A percentile compares a stretch with the other conserved stretches of the same genome.
These are phyloP conservation scores for Pichia sp. DNA, from an alignment of 1,139 yeast genomes.

Conservation along the genomic window DNA sequence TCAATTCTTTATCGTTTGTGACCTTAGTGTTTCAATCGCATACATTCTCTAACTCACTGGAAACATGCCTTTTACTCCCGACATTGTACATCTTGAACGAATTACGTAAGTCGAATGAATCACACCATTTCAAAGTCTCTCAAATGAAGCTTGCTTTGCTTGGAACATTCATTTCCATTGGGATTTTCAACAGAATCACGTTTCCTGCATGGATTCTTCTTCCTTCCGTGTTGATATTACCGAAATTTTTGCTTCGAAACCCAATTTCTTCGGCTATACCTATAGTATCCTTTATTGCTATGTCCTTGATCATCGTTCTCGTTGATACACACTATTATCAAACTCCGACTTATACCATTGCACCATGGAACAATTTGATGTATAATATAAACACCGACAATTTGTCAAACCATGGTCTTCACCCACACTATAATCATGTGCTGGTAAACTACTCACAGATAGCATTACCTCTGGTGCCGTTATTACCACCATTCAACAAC, in stretches of 20 bases:
- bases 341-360: constrained; percentile 32
- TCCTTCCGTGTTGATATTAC: constrained; percentile 33
- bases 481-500: constrained; percentile 25
- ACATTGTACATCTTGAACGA: constrained; percentile 45
- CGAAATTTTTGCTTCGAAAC: constrained; percentile 29
- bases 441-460: constrained; percentile 71
- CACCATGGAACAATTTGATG: constrained; percentile 69
- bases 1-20: constrained; percentile 69
- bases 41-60: constrained; percentile 81
- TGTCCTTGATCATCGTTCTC: constrained; percentile 34
- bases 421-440: constrained; percentile 68
- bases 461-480: constrained; percentile 62
- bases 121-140: neutral
- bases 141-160: constrained; percentile 24
- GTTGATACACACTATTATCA: constrained; percentile 42
- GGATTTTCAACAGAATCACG: constrained; percentile 78
- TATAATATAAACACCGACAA: constrained; percentile 60
- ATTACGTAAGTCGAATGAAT: constrained; percentile 26
- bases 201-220: constrained; percentile 65
- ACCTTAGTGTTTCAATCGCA: constrained; percentile 80
- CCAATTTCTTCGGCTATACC: constrained; percentile 10
- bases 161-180: constrained; percentile 54
- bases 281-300: constrained; percentile 27
- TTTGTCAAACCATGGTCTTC: constrained; percentile 73
- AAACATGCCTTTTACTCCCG: constrained; percentile 58